A percentile compares a stretch with the other conserved stretches of the same genome.
These are phyloP conservation scores for Sanghuangporus baumii DNA, from an alignment of 1,284 basidiomycete species.

Conservation along the genomic window DNA sequence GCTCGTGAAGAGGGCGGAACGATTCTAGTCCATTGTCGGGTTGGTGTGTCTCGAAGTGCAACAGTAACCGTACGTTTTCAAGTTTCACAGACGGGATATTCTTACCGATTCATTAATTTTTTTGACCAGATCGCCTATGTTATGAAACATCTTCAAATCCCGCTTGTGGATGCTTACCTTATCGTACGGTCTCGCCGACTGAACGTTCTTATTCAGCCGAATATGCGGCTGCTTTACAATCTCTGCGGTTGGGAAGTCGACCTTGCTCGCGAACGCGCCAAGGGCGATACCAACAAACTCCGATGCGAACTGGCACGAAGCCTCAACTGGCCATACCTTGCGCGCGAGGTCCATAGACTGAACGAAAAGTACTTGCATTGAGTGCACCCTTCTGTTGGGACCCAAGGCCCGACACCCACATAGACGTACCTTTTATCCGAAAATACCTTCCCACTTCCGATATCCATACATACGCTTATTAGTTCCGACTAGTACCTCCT, in stretches of 20 bases:
- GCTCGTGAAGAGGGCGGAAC: conserved; percentile 80
- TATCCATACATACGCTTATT: neutral
- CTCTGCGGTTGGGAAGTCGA: conserved; percentile 90
- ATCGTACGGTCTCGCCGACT: conserved; percentile 80
- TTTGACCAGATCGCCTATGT: conserved; percentile 78
- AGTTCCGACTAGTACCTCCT: neutral
- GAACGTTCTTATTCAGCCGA: conserved; percentile 89
- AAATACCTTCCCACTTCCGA: neutral
- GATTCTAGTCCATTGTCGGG: conserved; percentile 93
- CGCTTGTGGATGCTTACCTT: conserved; percentile 90
- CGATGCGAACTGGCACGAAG: conserved; percentile 53
- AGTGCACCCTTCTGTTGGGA: conserved; percentile 14
- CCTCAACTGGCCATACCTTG: conserved; percentile 74
- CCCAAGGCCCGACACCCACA: neutral
- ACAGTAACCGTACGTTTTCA: conserved; percentile 71
- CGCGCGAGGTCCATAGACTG: conserved; percentile 71
- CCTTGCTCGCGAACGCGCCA: conserved; percentile 65
- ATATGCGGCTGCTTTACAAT: conserved; percentile 90
- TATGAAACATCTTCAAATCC: conserved; percentile 88
- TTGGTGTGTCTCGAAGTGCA: conserved; percentile 90
- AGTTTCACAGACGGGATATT: neutral
- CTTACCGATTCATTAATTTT: neutral
- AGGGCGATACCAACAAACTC: conserved; percentile 41
- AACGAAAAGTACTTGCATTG: conserved; percentile 74
- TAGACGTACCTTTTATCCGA: neutral